phyloP scores from a whole-genome alignment of 495 filamentous ascomycete species.

The Thermothielavioides terrestris region DNA sequence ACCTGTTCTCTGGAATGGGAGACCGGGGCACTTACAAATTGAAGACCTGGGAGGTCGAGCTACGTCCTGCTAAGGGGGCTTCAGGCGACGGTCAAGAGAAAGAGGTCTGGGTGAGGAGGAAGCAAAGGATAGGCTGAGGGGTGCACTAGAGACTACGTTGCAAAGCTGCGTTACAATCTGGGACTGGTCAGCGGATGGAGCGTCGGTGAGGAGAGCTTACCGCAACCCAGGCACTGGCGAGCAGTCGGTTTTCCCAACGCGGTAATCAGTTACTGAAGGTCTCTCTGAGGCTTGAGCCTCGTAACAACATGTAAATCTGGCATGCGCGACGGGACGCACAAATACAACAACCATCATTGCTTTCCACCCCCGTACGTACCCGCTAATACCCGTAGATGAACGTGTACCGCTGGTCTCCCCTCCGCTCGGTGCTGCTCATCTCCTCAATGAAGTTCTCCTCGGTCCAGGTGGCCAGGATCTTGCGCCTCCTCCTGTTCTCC shows the following conservation, averaged over 20 bases:
- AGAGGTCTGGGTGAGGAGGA: constrained; percentile 49
- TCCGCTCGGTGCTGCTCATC: not conserved
- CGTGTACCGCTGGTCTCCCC: not conserved
- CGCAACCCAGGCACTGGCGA: too few species aligned
- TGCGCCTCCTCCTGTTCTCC: constrained; percentile 12
- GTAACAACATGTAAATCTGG: too few species aligned
- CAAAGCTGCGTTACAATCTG: too few species aligned
- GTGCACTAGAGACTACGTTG: too few species aligned
- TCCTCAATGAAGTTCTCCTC: not conserved
- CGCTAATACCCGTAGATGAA: not conserved
- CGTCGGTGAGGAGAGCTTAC: too few species aligned
- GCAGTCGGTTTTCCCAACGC: too few species aligned
- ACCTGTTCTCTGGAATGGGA: constrained; percentile 45
- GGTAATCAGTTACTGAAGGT: too few species aligned
- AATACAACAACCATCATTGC: too few species aligned
- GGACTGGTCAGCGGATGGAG: too few species aligned
- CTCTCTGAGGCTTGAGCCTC: too few species aligned
- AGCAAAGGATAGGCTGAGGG: constrained; percentile 36
- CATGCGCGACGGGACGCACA: too few species aligned
- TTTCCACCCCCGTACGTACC: too few species aligned
- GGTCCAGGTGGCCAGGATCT: not conserved
- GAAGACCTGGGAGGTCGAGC: constrained; percentile 50
- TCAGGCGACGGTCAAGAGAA: constrained; percentile 36
- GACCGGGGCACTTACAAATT: constrained; percentile 52
- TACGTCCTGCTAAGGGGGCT: constrained; percentile 27